Conservation (phyloP, 2,329 filamentous ascomycete genomes). For the Diplodia seriata region DNA sequence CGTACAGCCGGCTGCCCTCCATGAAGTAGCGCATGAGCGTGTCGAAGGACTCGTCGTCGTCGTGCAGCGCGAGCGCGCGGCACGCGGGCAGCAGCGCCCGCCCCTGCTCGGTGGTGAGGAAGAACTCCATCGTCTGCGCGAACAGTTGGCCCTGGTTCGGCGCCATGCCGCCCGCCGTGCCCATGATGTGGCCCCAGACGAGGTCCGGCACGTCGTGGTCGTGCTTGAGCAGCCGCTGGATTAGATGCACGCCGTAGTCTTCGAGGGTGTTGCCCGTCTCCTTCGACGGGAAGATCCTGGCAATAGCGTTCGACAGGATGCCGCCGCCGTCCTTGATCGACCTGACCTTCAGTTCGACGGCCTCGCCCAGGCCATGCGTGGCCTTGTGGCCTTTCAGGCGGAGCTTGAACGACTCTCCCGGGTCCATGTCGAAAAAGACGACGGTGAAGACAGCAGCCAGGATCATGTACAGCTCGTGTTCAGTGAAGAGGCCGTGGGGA, state of each 20-base stretch:
- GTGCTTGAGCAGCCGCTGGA: slow-evolving; percentile 58
- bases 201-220: slow-evolving; percentile 57
- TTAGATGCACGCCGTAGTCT: slow-evolving; percentile 63
- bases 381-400: slow-evolving; percentile 57
- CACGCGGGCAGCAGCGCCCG: slow-evolving; percentile 57
- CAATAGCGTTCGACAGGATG: slow-evolving; percentile 50
- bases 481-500: slow-evolving; percentile 60
- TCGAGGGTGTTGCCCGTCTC: slow-evolving; percentile 51
- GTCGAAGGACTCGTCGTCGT: slow-evolving; percentile 54
- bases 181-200: slow-evolving; percentile 64
- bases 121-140: slow-evolving; percentile 64
- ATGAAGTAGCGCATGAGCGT: slow-evolving; percentile 59
- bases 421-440: slow-evolving; percentile 63
- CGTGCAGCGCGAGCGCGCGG: slow-evolving; percentile 54
- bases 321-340: slow-evolving; percentile 52
- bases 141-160: slow-evolving; percentile 64
- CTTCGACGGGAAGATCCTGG: slow-evolving; percentile 48
- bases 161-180: slow-evolving; percentile 58
- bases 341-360: slow-evolving; percentile 58
- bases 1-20: slow-evolving; percentile 53
- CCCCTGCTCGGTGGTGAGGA: slow-evolving; percentile 56
- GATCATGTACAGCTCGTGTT: slow-evolving; percentile 61
- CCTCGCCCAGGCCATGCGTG: slow-evolving; percentile 57
- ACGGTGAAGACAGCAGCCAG: slow-evolving; percentile 61
- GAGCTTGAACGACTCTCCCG: slow-evolving; percentile 60